Percentiles rank a stretch among this genome's conserved stretches.
Conservation (phyloP, 2,329 filamentous ascomycete genomes). For the Ilyonectria destructans region DNA sequence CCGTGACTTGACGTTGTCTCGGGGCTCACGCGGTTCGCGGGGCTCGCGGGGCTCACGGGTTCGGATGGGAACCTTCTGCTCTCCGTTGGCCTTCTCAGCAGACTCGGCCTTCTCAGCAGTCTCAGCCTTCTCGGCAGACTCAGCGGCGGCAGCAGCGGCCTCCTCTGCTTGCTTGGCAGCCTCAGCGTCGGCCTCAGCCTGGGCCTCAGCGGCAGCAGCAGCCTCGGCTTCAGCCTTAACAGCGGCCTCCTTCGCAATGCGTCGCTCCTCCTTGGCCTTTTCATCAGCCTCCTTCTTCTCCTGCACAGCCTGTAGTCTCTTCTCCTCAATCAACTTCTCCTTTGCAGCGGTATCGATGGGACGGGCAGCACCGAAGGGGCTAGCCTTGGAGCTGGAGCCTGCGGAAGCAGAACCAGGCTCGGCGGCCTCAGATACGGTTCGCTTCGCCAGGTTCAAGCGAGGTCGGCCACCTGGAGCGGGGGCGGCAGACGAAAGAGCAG, state of each 20-base stretch:
- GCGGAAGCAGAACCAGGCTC: constrained; percentile 67
- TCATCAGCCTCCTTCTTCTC: constrained; percentile 92
- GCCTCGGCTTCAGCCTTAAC: constrained; percentile 63
- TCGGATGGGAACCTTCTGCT: constrained; percentile 65
- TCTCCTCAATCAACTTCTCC: constrained; percentile 93
- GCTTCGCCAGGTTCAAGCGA: constrained; percentile 89
- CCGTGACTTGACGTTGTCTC: constrained; percentile 65
- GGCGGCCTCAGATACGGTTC: constrained; percentile 85
- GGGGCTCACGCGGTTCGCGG: constrained; percentile 55
- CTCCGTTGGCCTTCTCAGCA: constrained; percentile 54
- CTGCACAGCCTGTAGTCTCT: constrained; percentile 79
- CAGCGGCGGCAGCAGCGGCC: constrained; percentile 50
- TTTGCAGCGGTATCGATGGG: constrained; percentile 94
- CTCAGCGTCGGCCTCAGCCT: constrained; percentile 48
- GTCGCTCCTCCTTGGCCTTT: constrained; percentile 84
- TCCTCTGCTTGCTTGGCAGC: constrained; percentile 51
- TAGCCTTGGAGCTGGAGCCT: constrained; percentile 83
- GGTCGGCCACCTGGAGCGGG: constrained; percentile 76
- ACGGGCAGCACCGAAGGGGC: constrained; percentile 92
- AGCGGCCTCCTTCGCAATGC: constrained; percentile 72
- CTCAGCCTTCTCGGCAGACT: constrained; percentile 51
- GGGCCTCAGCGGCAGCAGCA: constrained; percentile 53
- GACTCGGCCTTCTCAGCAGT: constrained; percentile 35
- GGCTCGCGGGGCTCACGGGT: constrained; percentile 59
- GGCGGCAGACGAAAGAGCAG: constrained; percentile 71